phyloP scores from a whole-genome alignment of 495 filamentous ascomycete genomes.

The Ascobolus immersus region DNA sequence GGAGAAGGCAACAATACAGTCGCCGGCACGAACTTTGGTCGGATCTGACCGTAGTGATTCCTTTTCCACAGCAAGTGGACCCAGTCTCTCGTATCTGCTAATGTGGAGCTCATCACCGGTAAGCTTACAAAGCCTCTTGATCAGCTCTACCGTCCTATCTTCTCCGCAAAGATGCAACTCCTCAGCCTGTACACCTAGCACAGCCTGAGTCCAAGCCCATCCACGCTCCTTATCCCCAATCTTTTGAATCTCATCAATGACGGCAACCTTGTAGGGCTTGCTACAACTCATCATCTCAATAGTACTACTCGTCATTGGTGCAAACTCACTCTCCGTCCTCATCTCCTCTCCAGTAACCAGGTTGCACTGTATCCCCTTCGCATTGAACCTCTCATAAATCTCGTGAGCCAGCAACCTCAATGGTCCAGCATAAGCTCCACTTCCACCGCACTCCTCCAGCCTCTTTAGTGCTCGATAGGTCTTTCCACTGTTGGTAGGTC shows the following conservation, averaged over 20 bases:
- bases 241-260: slow-evolving; percentile 98
- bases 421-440: slow-evolving; percentile 77
- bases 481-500: slow-evolving; percentile 95
- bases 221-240: slow-evolving; percentile 56
- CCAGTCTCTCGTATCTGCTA: slow-evolving; percentile 59
- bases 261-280: slow-evolving; percentile 51
- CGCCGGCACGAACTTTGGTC: slow-evolving; percentile 50
- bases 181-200: slow-evolving; percentile 58
- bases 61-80: slow-evolving; percentile 39
- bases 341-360: slow-evolving; percentile 83
- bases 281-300: slow-evolving; percentile 85
- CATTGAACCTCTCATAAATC: slow-evolving; percentile 57
- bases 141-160: slow-evolving; percentile 50
- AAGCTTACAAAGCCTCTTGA: slow-evolving; percentile 49
- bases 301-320: slow-evolving; percentile 53
- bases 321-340: slow-evolving; percentile 25
- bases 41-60: slow-evolving; percentile 36
- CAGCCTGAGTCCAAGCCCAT: slow-evolving; percentile 91
- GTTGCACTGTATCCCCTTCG: slow-evolving; percentile 45
- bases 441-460: slow-evolving; percentile 46
- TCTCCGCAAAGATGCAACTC: slow-evolving; percentile 93
- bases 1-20: slow-evolving; percentile 71
- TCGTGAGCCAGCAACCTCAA: slow-evolving; percentile 81
- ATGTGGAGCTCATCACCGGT: slow-evolving; percentile 65
- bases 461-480: slow-evolving; percentile 82